A percentile compares a stretch with the other conserved stretches of the same genome.
Conservation (phyloP, 345 rosid species). For the Citrus sinensis region DVS_A1.0 CM039164.1:25649501-25650000, state of each 20-base stretch:
- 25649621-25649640: constrained; percentile 85
- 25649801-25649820: constrained; percentile 7
- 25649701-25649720: constrained; percentile 47
- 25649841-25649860: constrained; percentile 72
- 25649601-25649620: constrained; percentile 67
- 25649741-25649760: neutral
- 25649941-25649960: constrained; percentile 58
- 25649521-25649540: constrained; percentile 72
- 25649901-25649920: constrained; percentile 80
- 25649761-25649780: neutral
- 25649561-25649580: constrained; percentile 91
- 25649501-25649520: constrained; percentile 72
- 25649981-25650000: constrained; percentile 73
- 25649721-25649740: constrained; percentile 60
- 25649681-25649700: constrained; percentile 56
- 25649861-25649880: constrained; percentile 80
- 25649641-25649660: constrained; percentile 96
- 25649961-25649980: constrained; percentile 76
- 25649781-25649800: neutral
- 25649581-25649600: constrained; percentile 70
- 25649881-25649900: constrained; percentile 79
- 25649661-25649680: constrained; percentile 77
- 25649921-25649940: constrained; percentile 85
- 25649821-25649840: constrained; percentile 82
- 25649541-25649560: constrained; percentile 72